These are phyloP conservation scores for Neonectria neomacrospora DNA, from an alignment of 2,329 filamentous ascomycete species.

Conservation along the genomic window DNA sequence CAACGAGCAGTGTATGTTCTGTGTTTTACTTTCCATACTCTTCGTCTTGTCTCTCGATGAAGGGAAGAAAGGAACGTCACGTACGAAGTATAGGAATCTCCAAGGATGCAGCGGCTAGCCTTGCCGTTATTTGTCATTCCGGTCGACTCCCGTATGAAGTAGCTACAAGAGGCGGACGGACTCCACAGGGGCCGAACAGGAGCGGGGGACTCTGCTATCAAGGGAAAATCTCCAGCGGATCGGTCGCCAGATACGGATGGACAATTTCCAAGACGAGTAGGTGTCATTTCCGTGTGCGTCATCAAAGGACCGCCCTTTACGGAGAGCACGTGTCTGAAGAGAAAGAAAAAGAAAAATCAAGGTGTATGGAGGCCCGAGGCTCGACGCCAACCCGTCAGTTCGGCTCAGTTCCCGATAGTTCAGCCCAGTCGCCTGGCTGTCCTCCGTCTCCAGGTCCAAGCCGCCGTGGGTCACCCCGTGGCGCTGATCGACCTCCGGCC, in stretches of 20 bases:
- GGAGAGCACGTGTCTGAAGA: neutral
- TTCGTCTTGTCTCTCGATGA: neutral
- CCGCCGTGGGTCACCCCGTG: neutral
- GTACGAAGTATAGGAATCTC: neutral
- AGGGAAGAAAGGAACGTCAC: neutral
- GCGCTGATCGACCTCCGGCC: neutral
- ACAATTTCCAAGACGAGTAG: neutral
- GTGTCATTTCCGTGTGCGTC: neutral
- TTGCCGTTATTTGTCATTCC: conserved; percentile 7
- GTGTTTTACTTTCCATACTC: neutral
- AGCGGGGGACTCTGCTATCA: conserved; percentile 6
- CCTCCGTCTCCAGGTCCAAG: neutral
- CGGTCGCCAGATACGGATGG: neutral
- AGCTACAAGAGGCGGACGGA: neutral
- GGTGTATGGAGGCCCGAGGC: neutral
- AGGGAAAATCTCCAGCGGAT: conserved; percentile 1
- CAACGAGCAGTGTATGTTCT: neutral
- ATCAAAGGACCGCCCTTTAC: neutral
- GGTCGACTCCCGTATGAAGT: neutral
- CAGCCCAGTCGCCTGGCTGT: neutral
- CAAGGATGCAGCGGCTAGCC: conserved; percentile 5
- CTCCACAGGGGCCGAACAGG: neutral
- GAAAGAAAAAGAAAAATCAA: neutral
- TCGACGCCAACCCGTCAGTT: neutral
- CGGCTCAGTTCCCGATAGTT: neutral